Percentiles rank a stretch among this genome's conserved stretches.
Evolutionary conservation across 2,329 filamentous ascomycete genomes (phyloP).

Genomic region (Remersonia thermophila): DNA sequence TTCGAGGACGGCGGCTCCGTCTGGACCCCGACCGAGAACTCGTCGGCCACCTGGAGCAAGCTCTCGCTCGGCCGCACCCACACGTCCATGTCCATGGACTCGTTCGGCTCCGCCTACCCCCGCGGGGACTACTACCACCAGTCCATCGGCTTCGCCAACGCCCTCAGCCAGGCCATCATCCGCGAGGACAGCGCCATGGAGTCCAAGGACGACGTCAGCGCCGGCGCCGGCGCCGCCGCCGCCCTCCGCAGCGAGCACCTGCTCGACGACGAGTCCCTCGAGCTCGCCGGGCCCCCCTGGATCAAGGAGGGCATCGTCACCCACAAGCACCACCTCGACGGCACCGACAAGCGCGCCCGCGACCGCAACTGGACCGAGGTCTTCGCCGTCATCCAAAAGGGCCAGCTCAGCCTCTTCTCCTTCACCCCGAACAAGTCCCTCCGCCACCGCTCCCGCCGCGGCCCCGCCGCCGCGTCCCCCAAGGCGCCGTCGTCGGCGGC

Average conservation of each 20-base stretch:
- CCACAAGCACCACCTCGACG: conserved; percentile 92
- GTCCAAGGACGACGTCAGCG: conserved; percentile 46
- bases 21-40: conserved; percentile 64
- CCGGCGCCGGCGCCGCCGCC: too few species aligned
- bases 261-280: conserved; percentile 84
- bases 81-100: conserved; percentile 85
- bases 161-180: conserved; percentile 90
- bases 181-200: conserved; percentile 58
- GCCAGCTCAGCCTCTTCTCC: conserved; percentile 85
- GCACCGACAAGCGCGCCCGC: conserved; percentile 81
- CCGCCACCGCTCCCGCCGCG: conserved; percentile 49
- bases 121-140: conserved; percentile 84
- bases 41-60: conserved; percentile 93
- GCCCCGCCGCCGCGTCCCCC: conserved; percentile 25
- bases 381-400: conserved; percentile 92
- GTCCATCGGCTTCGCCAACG: conserved; percentile 94
- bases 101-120: conserved; percentile 64
- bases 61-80: conserved; percentile 85
- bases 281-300: conserved; percentile 91
- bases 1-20: conserved; percentile 82
- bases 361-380: conserved; percentile 91
- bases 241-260: conserved; percentile 42
- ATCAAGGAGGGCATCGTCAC: conserved; percentile 92
- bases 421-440: conserved; percentile 74
- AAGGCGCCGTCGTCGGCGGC: conserved; percentile 65